Base-by-base conservation (phyloP, 257 asterid species). In the Solanum gracilifrons region DNA sequence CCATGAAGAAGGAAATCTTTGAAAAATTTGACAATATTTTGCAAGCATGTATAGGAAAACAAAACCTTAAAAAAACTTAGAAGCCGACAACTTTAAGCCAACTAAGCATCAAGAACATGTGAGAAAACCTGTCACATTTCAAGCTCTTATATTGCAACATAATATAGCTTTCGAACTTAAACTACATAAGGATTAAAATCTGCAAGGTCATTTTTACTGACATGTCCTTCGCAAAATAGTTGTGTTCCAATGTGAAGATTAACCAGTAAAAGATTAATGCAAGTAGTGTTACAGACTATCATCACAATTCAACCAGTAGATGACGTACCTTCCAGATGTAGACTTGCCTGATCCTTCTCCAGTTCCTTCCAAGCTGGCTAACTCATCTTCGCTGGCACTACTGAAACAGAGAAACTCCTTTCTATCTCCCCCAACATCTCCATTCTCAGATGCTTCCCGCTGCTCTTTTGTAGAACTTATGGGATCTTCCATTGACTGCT, bases 251-350 rank as follows among this genome's bases (percentile, higher is more conserved):
- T 5, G 25, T 48, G 43, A 79, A 46, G 68, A 80, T 43, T 80
- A 46, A 80, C 68, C 85, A 80, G 64, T 7, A 79, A 77, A 43
- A 46, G 29, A 80, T 46, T 27, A 80, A 80, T 29, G 15, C 69
- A 18, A 82, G 25, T 9, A 48, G 11, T 31, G 69, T 29, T 82
- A 8, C 85, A 48, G 69, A 82, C 20, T 48, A 82, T 18, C 31
- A 48, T 48, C 43, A 82, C 69, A 82, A 6, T 82, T 10, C 68
- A 80, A 46, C 41, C 41, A 48, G 27, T 43, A 68, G 68, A 71
- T 25, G n/a, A 39, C 88, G 55, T 16, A 94, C 97, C 96, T 92
- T 87, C 84, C 88, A 41, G 87, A 31, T 41, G 87, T 29, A 80
- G 87, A 35, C 64, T 76, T 88, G n/a, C 39, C 85, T 29, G 87